Percentiles rank a stretch among this genome's conserved stretches.
These are phyloP conservation scores for Rosa lucieae DNA, from an alignment of 306 rosid genomes.

Conservation along the genomic window DNA sequence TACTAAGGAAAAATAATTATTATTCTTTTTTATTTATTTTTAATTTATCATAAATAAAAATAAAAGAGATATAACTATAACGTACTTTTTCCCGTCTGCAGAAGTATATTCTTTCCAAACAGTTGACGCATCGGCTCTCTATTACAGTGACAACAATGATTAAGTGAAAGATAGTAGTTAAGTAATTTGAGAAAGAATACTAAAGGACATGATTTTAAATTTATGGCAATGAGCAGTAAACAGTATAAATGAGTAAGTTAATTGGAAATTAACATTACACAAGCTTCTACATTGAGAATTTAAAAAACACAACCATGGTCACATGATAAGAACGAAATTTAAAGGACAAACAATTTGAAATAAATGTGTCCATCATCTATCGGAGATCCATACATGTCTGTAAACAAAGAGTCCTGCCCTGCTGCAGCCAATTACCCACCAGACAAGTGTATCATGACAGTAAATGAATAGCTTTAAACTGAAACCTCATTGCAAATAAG, in stretches of 20 bases:
- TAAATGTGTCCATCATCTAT: conserved; percentile 11
- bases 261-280: neutral
- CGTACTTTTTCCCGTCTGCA: conserved; percentile 93
- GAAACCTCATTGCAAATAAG: neutral
- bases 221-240: conserved; percentile 6
- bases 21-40: too few relatives aligned
- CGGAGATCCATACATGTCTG: neutral
- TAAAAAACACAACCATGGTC: neutral
- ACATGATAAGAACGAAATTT: conserved; percentile 9
- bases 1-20: conserved; percentile 19
- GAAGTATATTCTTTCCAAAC: conserved; percentile 97
- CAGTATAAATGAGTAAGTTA: neutral
- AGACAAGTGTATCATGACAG: neutral
- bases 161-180: conserved; percentile 19
- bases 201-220: neutral
- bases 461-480: neutral
- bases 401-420: neutral
- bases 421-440: conserved; percentile 13
- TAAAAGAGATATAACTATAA: conserved; percentile 15
- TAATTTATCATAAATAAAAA: neutral
- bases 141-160: conserved; percentile 57
- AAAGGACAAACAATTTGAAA: conserved; percentile 12
- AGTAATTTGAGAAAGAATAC: conserved; percentile 29
- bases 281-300: conserved; percentile 1
- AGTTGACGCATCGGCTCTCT: conserved; percentile 99